Conservation (phyloP, 2,329 filamentous ascomycete species). For the Stachybotrys elegans region DNA sequence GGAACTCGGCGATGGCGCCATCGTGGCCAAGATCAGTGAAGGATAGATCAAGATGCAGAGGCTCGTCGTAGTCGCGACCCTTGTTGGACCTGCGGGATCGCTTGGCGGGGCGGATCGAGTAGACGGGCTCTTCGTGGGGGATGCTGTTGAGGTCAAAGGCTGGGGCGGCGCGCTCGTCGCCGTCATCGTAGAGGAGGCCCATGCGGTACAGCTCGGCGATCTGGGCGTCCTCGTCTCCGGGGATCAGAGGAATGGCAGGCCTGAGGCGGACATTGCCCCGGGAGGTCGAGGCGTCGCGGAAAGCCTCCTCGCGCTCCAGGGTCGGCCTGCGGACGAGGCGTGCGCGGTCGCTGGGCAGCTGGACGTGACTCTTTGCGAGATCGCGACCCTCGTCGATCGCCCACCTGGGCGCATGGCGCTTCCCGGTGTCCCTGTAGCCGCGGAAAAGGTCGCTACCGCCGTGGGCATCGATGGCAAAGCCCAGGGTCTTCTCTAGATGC, state of each 20-base stretch:
- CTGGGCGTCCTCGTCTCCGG: constrained; percentile 25
- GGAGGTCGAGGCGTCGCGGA: constrained; percentile 33
- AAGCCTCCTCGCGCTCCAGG: constrained; percentile 42
- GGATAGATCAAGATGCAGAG: constrained; percentile 33
- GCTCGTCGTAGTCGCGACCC: constrained; percentile 15
- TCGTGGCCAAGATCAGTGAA: constrained; percentile 37
- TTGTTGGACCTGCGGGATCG: constrained; percentile 21
- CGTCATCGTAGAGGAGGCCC: constrained; percentile 40
- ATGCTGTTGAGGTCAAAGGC: constrained; percentile 35
- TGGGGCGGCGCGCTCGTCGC: constrained; percentile 24
- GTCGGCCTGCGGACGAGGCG: constrained; percentile 31
- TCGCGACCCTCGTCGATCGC: constrained; percentile 22
- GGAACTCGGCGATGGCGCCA: constrained; percentile 30
- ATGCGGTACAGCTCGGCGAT: constrained; percentile 37
- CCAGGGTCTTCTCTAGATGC: constrained; percentile 16
- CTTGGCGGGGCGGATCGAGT: constrained; percentile 31
- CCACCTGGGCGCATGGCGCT: neutral
- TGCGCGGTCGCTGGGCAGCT: constrained; percentile 30
- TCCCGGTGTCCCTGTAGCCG: neutral
- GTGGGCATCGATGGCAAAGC: constrained; percentile 7
- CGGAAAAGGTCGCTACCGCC: neutral
- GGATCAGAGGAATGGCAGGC: constrained; percentile 11
- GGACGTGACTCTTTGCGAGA: constrained; percentile 27
- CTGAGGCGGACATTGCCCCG: constrained; percentile 23
- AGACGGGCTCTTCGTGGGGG: constrained; percentile 30